Evolutionary conservation across 306 rosid species (phyloP).

Genomic region (Carpinus fangiana): DNA sequence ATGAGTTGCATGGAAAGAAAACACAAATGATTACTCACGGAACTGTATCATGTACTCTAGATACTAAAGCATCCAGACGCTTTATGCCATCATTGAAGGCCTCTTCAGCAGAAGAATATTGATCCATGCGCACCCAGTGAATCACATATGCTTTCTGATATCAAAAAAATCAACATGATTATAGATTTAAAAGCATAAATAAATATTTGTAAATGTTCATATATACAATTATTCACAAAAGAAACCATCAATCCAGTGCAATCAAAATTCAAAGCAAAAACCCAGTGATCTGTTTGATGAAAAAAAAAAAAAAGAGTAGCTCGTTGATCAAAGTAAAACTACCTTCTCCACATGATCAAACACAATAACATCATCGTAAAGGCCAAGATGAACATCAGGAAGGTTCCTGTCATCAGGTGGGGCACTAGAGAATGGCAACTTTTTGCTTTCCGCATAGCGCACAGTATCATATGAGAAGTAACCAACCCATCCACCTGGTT

Average conservation of each 20-base stretch:
- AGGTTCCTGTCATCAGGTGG: conserved; percentile 85
- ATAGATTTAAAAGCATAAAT: neutral
- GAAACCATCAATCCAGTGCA: neutral
- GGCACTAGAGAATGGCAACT: conserved; percentile 80
- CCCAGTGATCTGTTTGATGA: neutral
- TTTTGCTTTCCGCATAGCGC: conserved; percentile 93
- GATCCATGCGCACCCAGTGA: conserved; percentile 88
- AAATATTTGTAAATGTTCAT: neutral
- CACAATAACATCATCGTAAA: conserved; percentile 85
- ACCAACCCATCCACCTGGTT: conserved; percentile 95
- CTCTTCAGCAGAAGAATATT: conserved; percentile 67
- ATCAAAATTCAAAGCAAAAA: neutral
- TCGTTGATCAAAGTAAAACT: conserved; percentile 23
- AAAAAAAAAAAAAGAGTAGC: neutral
- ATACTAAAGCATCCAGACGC: conserved; percentile 57
- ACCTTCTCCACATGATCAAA: conserved; percentile 97
- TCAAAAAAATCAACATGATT: neutral
- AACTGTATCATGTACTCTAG: conserved; percentile 78
- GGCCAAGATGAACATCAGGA: conserved; percentile 96
- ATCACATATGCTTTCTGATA: conserved; percentile 81
- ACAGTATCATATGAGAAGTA: conserved; percentile 94
- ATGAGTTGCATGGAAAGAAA: conserved; percentile 14
- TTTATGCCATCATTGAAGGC: conserved; percentile 67
- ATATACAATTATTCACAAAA: neutral
- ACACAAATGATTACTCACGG: conserved; percentile 51